Evolutionary conservation across 129 eudicot species (phyloP), one percentile per base, ranked within the genome.

Genomic region (Flaveria brownii): DNA sequence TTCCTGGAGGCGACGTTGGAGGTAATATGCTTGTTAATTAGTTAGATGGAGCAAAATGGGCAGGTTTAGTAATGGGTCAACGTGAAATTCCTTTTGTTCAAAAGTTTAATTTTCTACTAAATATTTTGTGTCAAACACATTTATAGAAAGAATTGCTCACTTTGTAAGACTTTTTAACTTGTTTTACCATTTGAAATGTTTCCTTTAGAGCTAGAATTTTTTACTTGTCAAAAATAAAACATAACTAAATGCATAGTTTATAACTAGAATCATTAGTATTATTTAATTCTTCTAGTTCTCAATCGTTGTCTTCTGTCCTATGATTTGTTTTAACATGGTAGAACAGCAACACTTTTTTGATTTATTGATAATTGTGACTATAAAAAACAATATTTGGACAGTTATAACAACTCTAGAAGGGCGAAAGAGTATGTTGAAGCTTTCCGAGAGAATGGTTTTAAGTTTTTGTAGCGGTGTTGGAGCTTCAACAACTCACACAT

Each of bases 371-470:
- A 73, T 54, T 42, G 30, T 78, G 62, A 17, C 30, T 42, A 14
- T 43, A 25, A 65, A 6, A 2, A 50, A 50, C 75, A 17, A 50
- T 14, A 20, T 45, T 65, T 73, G 51, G 79, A 61, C 80, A 86
- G 85, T 83, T 14, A 59, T 83, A 71, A 52, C 79, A 45, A 77
- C 64, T 57, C 83, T 76, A 61, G 85, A 83, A 20, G 86, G 91
- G 30, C 66, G 82, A 39, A 78, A 78, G 73, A 75, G 86, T 30
- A 81, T 84, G 86, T 60, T 84, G 82, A 87, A 84, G 70, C 68
- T 87, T 5, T 85, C 91, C 0, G 84, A 87, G 75, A 78, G 88
- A 52, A 87, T 87, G 91, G 82, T 84, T 54, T 70, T 68, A 70
- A 84, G 84, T 47, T 86, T 86, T 74, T 86, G 84, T 67, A 59